Evolutionary conservation across 2,329 filamentous ascomycete genomes (phyloP).

Genomic region (Sporothrix sp.): DNA sequence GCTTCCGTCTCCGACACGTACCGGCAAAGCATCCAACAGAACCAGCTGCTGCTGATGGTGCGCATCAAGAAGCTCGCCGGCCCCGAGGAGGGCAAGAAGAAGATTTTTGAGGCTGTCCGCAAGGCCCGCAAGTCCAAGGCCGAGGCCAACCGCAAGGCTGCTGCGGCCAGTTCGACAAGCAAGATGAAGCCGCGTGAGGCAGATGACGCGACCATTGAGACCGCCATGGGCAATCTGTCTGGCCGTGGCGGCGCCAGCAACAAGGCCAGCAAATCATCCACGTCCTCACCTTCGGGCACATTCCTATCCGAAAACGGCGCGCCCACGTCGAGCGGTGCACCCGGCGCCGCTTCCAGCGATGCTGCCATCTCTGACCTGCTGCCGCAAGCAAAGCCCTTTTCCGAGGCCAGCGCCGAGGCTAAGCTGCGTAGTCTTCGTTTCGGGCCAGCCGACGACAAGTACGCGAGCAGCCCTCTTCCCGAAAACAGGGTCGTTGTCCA

Average conservation of each 20-base stretch:
- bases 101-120: constrained; percentile 65
- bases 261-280: neutral
- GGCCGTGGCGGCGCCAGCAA: neutral
- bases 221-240: constrained; percentile 30
- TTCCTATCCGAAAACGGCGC: no score
- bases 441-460: constrained; percentile 27
- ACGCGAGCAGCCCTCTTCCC: constrained; percentile 43
- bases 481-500: constrained; percentile 68
- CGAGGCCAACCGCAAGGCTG: constrained; percentile 50
- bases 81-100: constrained; percentile 55
- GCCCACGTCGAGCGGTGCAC: no score
- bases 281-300: no score
- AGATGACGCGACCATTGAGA: constrained; percentile 31
- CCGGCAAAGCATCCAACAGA: constrained; percentile 68
- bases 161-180: constrained; percentile 29
- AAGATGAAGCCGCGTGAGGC: constrained; percentile 62
- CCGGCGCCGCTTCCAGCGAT: no score
- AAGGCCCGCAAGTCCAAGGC: constrained; percentile 55
- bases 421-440: constrained; percentile 24
- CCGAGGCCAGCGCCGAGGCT: constrained; percentile 22
- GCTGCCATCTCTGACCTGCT: constrained; percentile 8
- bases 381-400: constrained; percentile 2
- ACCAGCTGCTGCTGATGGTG: constrained; percentile 69
- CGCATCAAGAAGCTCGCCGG: constrained; percentile 71
- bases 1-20: constrained; percentile 68